phyloP scores from a whole-genome alignment of 2,329 filamentous ascomycete species.

The Colletotrichum sp. region DNA sequence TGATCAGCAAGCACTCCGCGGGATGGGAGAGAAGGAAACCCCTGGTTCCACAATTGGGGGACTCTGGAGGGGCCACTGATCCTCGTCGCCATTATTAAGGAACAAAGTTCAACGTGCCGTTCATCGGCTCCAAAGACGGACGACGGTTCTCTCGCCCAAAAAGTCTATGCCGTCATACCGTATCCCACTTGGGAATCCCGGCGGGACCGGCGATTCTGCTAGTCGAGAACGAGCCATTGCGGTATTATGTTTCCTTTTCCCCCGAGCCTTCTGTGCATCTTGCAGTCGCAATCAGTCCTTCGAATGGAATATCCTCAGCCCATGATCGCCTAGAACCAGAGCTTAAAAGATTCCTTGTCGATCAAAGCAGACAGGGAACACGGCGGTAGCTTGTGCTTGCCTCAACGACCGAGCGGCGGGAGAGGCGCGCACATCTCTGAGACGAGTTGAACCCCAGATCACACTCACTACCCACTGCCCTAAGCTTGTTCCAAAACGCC shows the following conservation, averaged over 20 bases:
- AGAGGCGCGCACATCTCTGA: neutral
- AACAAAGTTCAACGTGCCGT: neutral
- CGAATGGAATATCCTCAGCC: neutral
- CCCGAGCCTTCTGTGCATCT: neutral
- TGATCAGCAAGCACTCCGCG: neutral
- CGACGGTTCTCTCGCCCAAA: neutral
- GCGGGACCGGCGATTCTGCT: conserved; percentile 9
- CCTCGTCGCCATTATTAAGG: neutral
- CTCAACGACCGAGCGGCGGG: neutral
- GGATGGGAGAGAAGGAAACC: neutral
- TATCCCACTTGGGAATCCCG: neutral
- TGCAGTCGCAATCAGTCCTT: neutral
- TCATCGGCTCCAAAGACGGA: neutral
- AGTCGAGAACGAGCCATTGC: neutral
- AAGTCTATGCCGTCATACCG: conserved; percentile 18
- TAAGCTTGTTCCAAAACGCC: conserved; percentile 2
- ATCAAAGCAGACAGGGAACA: neutral
- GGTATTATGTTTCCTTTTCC: neutral
- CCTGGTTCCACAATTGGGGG: neutral
- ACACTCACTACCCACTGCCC: neutral
- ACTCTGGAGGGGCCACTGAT: neutral
- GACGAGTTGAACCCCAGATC: conserved; percentile 16
- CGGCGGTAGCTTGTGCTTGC: neutral
- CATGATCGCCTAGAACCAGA: neutral
- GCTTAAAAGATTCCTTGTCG: neutral